phyloP scores from a whole-genome alignment of 2,329 filamentous ascomycete species.

The Westerdykella aurantiaca region DNA sequence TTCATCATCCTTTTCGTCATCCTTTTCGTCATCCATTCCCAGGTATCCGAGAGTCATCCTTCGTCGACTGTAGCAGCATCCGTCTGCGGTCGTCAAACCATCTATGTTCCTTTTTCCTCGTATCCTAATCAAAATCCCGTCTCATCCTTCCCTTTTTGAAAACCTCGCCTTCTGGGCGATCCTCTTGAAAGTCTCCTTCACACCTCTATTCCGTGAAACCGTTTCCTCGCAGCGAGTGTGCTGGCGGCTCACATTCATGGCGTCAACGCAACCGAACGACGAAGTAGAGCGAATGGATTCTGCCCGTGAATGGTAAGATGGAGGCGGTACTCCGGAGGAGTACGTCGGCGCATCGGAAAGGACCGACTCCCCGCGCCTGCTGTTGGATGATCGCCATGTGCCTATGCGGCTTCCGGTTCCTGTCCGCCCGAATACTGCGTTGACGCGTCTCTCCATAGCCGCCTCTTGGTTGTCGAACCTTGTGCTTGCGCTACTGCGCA shows the following conservation, averaged over 20 bases:
- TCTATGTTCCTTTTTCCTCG: neutral
- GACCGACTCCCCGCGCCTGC: slow-evolving; percentile 9
- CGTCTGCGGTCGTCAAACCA: neutral
- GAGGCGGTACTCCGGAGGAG: slow-evolving; percentile 26
- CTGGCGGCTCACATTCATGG: slow-evolving; percentile 23
- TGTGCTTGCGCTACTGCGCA: slow-evolving; percentile 10
- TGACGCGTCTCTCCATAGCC: slow-evolving; percentile 13
- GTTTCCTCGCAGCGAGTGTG: slow-evolving; percentile 23
- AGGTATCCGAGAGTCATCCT: neutral
- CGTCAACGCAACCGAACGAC: slow-evolving; percentile 34
- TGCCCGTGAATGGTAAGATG: slow-evolving; percentile 30
- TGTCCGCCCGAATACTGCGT: slow-evolving; percentile 10
- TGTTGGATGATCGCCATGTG: slow-evolving; percentile 11
- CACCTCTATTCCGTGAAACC: slow-evolving; percentile 12
- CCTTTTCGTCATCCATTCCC: neutral
- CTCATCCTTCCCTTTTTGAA: slow-evolving; percentile 1
- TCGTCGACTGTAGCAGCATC: neutral
- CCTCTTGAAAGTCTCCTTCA: slow-evolving; percentile 25
- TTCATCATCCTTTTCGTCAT: neutral
- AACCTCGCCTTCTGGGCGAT: slow-evolving; percentile 20
- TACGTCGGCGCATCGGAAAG: slow-evolving; percentile 32
- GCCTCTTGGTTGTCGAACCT: slow-evolving; percentile 11
- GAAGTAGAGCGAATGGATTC: slow-evolving; percentile 28
- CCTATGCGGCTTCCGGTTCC: slow-evolving; percentile 1
- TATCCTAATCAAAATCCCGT: slow-evolving; percentile 1